Percentiles rank a stretch among this genome's conserved stretches.
These are phyloP conservation scores for Leptodermis oblonga DNA, from an alignment of 257 asterid species.

Conservation along the genomic window DNA sequence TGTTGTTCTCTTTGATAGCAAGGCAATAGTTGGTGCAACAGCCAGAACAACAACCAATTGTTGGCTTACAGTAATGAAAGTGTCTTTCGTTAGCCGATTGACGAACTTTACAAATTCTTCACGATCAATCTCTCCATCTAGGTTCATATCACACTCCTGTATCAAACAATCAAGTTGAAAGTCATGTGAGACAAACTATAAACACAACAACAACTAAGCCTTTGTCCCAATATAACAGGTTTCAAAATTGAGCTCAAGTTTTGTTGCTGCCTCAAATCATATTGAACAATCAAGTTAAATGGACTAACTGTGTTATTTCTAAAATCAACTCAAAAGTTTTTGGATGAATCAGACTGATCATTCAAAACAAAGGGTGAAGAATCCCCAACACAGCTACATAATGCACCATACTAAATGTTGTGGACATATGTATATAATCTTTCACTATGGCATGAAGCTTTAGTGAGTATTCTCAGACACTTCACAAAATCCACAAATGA, in stretches of 20 bases:
- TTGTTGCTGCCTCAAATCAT: neutral
- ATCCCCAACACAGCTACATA: neutral
- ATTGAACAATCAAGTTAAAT: neutral
- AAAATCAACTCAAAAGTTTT: neutral
- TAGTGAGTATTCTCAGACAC: neutral
- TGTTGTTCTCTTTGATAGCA: conserved; percentile 69
- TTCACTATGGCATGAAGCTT: neutral
- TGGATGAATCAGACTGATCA: neutral
- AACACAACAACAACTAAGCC: neutral
- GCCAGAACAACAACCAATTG: conserved; percentile 72
- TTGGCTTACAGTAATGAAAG: conserved; percentile 63
- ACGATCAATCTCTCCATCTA: conserved; percentile 75
- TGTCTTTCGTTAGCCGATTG: conserved; percentile 52
- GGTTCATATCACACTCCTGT: conserved; percentile 74
- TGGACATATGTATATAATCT: neutral
- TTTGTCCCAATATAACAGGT: neutral
- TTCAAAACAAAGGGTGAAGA: neutral
- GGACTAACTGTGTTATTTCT: neutral
- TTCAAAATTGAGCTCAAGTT: neutral
- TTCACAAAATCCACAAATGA: neutral
- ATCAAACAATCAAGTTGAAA: neutral
- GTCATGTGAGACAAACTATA: neutral
- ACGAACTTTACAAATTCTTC: conserved; percentile 70
- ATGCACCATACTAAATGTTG: neutral
- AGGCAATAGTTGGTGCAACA: conserved; percentile 82